Conservation (phyloP, 495 filamentous ascomycete genomes). For the Elasticomyces elasticus region DNA sequence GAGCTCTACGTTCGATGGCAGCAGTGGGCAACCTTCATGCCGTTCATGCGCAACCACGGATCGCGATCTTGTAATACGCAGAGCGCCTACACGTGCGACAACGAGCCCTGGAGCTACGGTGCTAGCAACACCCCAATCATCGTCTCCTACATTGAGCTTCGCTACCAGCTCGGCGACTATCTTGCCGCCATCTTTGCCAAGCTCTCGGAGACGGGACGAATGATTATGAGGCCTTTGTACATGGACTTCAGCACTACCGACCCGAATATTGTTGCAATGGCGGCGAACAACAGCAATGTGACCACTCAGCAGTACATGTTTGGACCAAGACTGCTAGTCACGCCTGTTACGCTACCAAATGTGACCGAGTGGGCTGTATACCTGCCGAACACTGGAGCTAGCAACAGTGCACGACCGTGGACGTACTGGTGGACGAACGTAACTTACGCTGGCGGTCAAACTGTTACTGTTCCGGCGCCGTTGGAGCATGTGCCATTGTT, state of each 20-base stretch:
- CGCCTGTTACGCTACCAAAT: conserved; percentile 11
- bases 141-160: conserved; percentile 9
- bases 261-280: conserved; percentile 1
- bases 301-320: conserved; percentile 18
- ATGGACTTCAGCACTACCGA: conserved; percentile 15
- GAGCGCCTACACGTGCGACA: conserved; percentile 11
- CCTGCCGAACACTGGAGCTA: conserved; percentile 1
- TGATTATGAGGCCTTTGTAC: conserved; percentile 14
- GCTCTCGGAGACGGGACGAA: conserved; percentile 8
- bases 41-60: conserved; percentile 14
- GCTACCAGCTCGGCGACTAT: conserved; percentile 7
- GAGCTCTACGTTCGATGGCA: conserved; percentile 14
- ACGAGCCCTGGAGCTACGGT: conserved; percentile 13
- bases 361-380: conserved; percentile 10
- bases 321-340: conserved; percentile 7
- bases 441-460: conserved; percentile 14
- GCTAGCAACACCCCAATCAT: conserved; percentile 11
- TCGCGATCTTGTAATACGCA: conserved; percentile 13
- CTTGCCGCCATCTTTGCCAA: conserved; percentile 9
- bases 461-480: conserved; percentile 9
- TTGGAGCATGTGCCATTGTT: conserved; percentile 14
- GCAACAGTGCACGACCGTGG: conserved; percentile 7
- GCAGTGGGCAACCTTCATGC: conserved; percentile 14
- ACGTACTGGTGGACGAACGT: conserved; percentile 17
- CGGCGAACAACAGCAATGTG: conserved; percentile 6